These are phyloP conservation scores for Penicillium simplicissimum DNA, from an alignment of 495 filamentous ascomycete genomes.

Conservation along the genomic window DNA sequence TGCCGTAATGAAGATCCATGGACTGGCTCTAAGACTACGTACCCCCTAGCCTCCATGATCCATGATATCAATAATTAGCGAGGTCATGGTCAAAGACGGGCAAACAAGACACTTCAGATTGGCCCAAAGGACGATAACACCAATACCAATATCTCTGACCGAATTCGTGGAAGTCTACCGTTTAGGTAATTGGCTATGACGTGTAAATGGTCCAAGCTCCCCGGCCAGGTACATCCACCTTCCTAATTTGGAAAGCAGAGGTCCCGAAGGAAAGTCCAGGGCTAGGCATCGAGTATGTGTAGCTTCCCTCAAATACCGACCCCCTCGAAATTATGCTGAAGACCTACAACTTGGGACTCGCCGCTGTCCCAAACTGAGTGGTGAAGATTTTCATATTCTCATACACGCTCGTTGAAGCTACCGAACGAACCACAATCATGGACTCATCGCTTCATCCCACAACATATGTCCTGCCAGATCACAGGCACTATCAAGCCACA, in stretches of 20 bases:
- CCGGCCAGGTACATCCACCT: neutral
- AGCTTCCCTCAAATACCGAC: too few species aligned
- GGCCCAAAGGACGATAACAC: too few species aligned
- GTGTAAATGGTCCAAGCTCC: neutral
- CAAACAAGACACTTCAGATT: too few species aligned
- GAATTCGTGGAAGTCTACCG: too few species aligned
- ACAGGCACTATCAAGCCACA: neutral
- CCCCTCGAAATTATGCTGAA: too few species aligned
- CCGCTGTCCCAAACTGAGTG: neutral
- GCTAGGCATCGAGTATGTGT: too few species aligned
- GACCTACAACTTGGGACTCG: neutral
- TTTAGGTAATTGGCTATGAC: neutral
- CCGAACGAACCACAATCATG: neutral
- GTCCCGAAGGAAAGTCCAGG: neutral
- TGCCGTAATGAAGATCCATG: too few species aligned
- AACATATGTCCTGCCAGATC: neutral
- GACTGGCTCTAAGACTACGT: too few species aligned
- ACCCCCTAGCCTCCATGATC: too few species aligned
- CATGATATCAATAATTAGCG: too few species aligned
- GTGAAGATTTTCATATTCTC: neutral
- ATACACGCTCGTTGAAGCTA: neutral
- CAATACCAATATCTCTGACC: too few species aligned
- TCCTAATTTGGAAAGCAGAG: neutral
- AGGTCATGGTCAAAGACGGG: too few species aligned
- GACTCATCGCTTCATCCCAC: neutral